Conservation (phyloP, 768 basidiomycete genomes). For the Lepiota brunneoincarnata region DNA sequence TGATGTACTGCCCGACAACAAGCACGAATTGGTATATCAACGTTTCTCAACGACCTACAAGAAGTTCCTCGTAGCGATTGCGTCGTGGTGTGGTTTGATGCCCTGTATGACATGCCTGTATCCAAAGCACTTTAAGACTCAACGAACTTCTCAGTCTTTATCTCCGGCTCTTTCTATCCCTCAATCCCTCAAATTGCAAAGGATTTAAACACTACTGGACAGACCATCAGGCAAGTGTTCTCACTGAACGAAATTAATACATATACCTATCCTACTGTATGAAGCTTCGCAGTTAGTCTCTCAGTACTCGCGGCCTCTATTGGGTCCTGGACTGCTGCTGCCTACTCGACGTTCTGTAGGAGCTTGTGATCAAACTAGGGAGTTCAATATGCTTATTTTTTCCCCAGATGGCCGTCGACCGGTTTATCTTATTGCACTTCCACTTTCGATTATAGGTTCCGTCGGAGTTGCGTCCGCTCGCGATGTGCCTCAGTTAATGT, state of each 20-base stretch:
- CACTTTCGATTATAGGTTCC: conserved; percentile 54
- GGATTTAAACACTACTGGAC: conserved; percentile 20
- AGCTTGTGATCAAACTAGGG: not conserved
- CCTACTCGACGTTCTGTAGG: conserved; percentile 35
- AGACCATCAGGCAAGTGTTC: conserved; percentile 16
- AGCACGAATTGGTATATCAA: conserved; percentile 17
- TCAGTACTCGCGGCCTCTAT: conserved; percentile 29
- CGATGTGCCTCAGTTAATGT: conserved; percentile 43
- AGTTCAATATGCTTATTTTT: not conserved
- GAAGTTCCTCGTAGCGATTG: conserved; percentile 15
- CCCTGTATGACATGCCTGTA: conserved; percentile 26
- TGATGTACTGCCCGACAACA: not conserved
- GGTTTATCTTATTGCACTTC: conserved; percentile 58
- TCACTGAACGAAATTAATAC: not conserved
- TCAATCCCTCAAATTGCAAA: conserved; percentile 23
- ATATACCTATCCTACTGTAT: not conserved
- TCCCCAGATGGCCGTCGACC: conserved; percentile 56
- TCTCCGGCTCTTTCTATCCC: conserved; percentile 25
- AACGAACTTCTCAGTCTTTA: conserved; percentile 10
- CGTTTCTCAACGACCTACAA: conserved; percentile 18
- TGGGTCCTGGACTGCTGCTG: conserved; percentile 26
- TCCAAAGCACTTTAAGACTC: conserved; percentile 11
- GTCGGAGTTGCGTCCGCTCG: conserved; percentile 51
- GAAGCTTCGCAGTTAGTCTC: conserved; percentile 27
- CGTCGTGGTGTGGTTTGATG: conserved; percentile 15